Base-by-base conservation (phyloP, 1,139 yeast genomes). In the Suhomyces terraborum region DNA sequence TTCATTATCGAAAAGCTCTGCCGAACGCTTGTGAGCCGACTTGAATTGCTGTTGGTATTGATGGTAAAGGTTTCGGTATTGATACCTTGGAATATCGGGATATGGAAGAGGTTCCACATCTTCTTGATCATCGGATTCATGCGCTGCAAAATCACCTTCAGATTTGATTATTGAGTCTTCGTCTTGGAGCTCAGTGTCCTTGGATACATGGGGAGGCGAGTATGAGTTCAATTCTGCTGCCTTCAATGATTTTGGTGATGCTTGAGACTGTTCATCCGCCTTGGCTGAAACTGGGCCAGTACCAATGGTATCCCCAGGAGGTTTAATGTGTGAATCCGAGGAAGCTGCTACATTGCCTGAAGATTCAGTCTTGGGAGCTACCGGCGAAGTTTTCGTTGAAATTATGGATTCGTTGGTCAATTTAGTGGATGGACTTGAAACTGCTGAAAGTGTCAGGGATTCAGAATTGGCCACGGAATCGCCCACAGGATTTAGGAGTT, bases 1-100 rank as follows among this genome's bases (percentile, higher is more conserved):
- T 48, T 71, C 75, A 7, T 55, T 51, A 25, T 60, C 53, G 48
- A 62, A 66, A 16, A 72, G 52, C 31, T 53, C 46, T 24, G 54
- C 54, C 6, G 71, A 64, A 35, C 42, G 46, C 7, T 53, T 46
- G 33, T 56, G 56, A 4, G 52, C 66, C 20, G 43, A 43, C 25
- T 57, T 50, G 49, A 64, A 68, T 22, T 54, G 49, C 6, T 59
- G 61, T 33, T 56, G 64, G 34, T 61, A 62, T 20, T 49, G 48
- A 33, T 62, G 66, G 43, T 58, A 65, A 8, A 64, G 45, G 38
- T 56, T 52, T 6, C 54, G 46, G 37, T 58, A 58, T 35, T 62
- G 59, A 24, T 48, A 50, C 16, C 36, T 36, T 13, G 36, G 38
- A 16, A 14, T 16, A 10, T 39, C 42, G 2, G 38, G 38, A 16